A percentile compares a stretch with the other conserved stretches of the same genome.
Conservation (phyloP, 2,329 filamentous ascomycete genomes). For the Colletotrichum plurivorum region DNA sequence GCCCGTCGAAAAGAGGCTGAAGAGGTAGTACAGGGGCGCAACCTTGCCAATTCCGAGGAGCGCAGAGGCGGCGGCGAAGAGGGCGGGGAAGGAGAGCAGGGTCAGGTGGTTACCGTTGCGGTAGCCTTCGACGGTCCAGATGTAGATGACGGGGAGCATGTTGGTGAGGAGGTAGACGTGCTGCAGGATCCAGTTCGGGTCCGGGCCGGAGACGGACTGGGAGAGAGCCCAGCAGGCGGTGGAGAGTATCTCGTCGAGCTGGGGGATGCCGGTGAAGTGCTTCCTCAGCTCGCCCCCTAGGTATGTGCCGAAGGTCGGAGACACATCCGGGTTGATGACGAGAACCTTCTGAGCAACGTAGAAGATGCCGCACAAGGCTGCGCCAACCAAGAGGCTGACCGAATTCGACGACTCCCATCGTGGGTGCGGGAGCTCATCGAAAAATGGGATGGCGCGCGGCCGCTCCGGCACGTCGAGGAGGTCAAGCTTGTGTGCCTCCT, state of each 20-base stretch:
- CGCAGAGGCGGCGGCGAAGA: conserved; percentile 39
- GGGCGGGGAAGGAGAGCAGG: conserved; percentile 33
- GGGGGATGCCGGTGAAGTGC: not conserved
- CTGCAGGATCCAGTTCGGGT: conserved; percentile 4
- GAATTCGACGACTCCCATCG: not conserved
- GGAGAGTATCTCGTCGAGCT: conserved; percentile 1
- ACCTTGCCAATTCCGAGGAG: conserved; percentile 36
- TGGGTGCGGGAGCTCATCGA: conserved; percentile 40
- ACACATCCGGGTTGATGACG: not conserved
- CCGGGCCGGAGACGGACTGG: not conserved
- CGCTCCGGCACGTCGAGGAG: conserved; percentile 36
- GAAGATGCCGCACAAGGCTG: conserved; percentile 1
- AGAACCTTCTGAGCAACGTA: conserved; percentile 4
- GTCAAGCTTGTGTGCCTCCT: conserved; percentile 18
- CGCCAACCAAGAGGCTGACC: not conserved
- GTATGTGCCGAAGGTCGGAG: not conserved
- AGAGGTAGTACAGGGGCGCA: conserved; percentile 37
- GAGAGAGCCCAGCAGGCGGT: conserved; percentile 12
- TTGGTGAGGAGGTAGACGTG: conserved; percentile 41
- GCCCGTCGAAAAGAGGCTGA: conserved; percentile 17
- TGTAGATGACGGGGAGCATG: conserved; percentile 43
- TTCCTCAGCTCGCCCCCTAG: not conserved
- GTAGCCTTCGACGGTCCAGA: conserved; percentile 45
- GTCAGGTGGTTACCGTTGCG: conserved; percentile 40
- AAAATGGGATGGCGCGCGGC: conserved; percentile 33